Evolutionary conservation across 495 filamentous ascomycete genomes (phyloP), one percentile per base, ranked within the genome.

Genomic region (Trichocladium uniseriatum): DNA sequence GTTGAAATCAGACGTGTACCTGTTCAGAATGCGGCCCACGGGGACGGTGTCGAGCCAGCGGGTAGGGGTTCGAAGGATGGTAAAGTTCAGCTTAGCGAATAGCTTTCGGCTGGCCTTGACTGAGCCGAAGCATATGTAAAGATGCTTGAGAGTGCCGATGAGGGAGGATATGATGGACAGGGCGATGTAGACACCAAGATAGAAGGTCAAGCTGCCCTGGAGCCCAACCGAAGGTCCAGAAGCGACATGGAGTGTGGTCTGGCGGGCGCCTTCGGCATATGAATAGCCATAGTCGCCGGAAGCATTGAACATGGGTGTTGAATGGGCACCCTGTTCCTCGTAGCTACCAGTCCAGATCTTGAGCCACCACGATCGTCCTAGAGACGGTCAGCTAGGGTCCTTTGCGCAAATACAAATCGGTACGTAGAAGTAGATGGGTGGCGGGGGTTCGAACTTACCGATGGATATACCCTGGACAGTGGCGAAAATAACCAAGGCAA

Each of bases 21-120:
- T 75, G 61, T 92, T 94, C 3, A 91, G 61, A 31, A 91, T 79
- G 20, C 86, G 78, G 2, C 87, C 87, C 0, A 86, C 66, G 0
- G 87, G 87, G 0, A 88, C 82, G 0, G 86, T 91, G 60, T 94
- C 87, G 10, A 91, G 69, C 83, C 86, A 94, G 39, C 82, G 70
- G 8, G 86, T 66, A 0, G 86, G 86, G 13, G 85, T 75, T 7
- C 81, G 79, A 0, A 92, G 71, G 14, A 94, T 74, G 3, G 75
- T 70, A 48, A 73, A 79, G 31, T 79, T 79, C 31, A 89, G 66
- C 22, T 74, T 69, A 11, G 79, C 73, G 50, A 89, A 90, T 3
- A 90, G 67, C 35, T 60, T 67, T 45, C 79, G 74, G 1, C 82
- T 86, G 18, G 83, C 85, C 20, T 63, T 69, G 42, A 89, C 63